A percentile compares a stretch with the other conserved stretches of the same genome.
These are phyloP conservation scores for Fusarium cicatricum DNA, from an alignment of 2,329 filamentous ascomycete genomes.

Conservation along the genomic window DNA sequence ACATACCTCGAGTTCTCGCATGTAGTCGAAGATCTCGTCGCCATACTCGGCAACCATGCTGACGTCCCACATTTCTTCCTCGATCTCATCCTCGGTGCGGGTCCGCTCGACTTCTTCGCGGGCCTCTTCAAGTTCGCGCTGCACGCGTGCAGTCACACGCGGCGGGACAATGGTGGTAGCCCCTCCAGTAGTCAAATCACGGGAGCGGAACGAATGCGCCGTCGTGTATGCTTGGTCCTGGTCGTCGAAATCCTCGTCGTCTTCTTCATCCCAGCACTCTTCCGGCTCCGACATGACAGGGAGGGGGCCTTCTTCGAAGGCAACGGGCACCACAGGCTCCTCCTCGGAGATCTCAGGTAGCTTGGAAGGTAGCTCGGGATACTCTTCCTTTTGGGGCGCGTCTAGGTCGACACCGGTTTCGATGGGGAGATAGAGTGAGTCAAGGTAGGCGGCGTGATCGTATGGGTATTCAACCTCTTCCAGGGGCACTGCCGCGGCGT, in stretches of 20 bases:
- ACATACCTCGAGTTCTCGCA: slow-evolving; percentile 85
- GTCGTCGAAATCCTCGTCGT: slow-evolving; percentile 73
- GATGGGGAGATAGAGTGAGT: slow-evolving; percentile 38
- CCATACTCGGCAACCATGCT: slow-evolving; percentile 98
- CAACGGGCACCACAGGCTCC: slow-evolving; percentile 32
- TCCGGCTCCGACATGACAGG: slow-evolving; percentile 57
- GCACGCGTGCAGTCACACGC: slow-evolving; percentile 71
- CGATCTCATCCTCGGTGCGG: slow-evolving; percentile 75
- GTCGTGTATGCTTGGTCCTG: slow-evolving; percentile 76
- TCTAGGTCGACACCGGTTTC: slow-evolving; percentile 39
- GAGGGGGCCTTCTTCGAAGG: slow-evolving; percentile 37
- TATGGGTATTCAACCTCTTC: slow-evolving; percentile 34
- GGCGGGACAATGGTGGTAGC: slow-evolving; percentile 73
- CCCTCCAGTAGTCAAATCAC: slow-evolving; percentile 64
- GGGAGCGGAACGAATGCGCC: slow-evolving; percentile 77
- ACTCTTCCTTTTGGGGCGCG: slow-evolving; percentile 37
- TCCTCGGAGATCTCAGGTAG: slow-evolving; percentile 46
- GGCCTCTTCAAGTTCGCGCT: slow-evolving; percentile 74
- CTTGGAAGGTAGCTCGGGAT: slow-evolving; percentile 37
- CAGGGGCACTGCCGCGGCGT: slow-evolving; percentile 16
- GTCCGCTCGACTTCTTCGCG: slow-evolving; percentile 74
- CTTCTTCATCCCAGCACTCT: slow-evolving; percentile 82
- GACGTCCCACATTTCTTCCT: slow-evolving; percentile 91
- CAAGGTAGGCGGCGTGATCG: slow-evolving; percentile 42
- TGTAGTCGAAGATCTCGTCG: slow-evolving; percentile 94